Base-by-base conservation (phyloP, 331 rosid genomes). In the Pyrus hybrid region DNA sequence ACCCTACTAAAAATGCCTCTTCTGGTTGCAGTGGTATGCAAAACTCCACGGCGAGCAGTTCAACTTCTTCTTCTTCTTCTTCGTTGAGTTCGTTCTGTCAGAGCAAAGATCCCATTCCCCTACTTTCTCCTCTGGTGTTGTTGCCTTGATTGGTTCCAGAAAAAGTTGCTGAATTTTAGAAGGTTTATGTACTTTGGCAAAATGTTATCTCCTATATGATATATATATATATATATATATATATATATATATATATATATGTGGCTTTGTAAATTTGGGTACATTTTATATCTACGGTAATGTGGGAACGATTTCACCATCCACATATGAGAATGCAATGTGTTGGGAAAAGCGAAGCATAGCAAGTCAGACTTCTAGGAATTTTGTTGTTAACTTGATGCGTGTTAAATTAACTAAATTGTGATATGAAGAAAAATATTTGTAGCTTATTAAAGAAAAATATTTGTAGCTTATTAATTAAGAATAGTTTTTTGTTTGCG, bases 81-180 rank as follows among this genome's bases (percentile, higher is more conserved):
- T 72, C 76, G 35, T 45, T 80, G 35, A 80, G 60, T 71, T 74
- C 91, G 62, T 80, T 85, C 75, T 83, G 68, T 54, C 80, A 72
- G 28, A 80, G 81, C 57, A 88, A 85, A 70, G 93, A 85, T 79
- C 93, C 89, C 5, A 91, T 91, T 37, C 96, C 93, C 60, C 78
- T 91, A 1, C 85, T 88, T 47, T 88, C 91, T 67, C 91, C 96
- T 82, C 84, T 90, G 20, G 86, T 85, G 47, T 57, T 90, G 84
- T 85, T 80, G 68, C 71, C 85, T 69, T 43, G 43, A 88, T 78
- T 70, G 33, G 63, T 32, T 69, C 76, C n/a, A 66, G 79, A 41
- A 85, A 85, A 61, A 79, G 82, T 29, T 84, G 67, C 33, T 74
- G 81, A 80, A 47, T 13, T 62, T 51, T 73, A 8, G 26, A 23